Evolutionary conservation across 75 land plant species (phyloP), one percentile per base, ranked within the genome.

Genomic region (Cupressus sempervirens): DNA sequence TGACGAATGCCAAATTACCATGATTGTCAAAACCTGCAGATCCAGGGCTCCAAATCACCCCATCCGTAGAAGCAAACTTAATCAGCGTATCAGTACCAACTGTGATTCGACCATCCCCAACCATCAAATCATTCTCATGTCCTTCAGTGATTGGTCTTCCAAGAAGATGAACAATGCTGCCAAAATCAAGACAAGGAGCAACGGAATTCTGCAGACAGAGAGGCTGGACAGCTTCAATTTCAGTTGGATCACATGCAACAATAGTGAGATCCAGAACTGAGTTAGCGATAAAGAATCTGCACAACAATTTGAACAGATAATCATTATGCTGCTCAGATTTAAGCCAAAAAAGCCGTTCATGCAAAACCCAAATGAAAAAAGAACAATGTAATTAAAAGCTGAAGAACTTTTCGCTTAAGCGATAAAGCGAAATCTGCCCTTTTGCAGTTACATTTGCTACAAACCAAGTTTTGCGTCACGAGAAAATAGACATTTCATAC

Each of bases 1-100:
- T 81, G 95, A 94, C 91, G 85, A 94, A 94, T 40, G 96, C 95
- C 62, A 94, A 91, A 87, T 94, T 92, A 5, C 96, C 96, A 56
- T 92, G 89, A 29, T 35, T 84, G 84, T 94, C 95, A 88, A 94
- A 94, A 34, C 96, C 96, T 56, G 96, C 96, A 41, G 96, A 93
- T 29, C 96, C 96, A 77, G 95, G 92, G 41, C 88, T 86, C 95
- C 94, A 94, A 18, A 79, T 80, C 5, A 86, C 87, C 40, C 94
- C 96, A 89, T 93, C 93, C 0, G 95, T 89, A 29, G 93, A 90
- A 46, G n/a, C n/a, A n/a, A 94, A 41, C 67, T 93, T 94, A 43
- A 94, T 93, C 23, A 94, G 89, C 62, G 92, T 94, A 65, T 94
- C 96, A 58, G 94, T 93, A 56, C 93, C 92, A 48, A 92, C 92